Evolutionary conservation across 2,329 filamentous ascomycete genomes (phyloP).

Genomic region (Fonsecaea monophora): DNA sequence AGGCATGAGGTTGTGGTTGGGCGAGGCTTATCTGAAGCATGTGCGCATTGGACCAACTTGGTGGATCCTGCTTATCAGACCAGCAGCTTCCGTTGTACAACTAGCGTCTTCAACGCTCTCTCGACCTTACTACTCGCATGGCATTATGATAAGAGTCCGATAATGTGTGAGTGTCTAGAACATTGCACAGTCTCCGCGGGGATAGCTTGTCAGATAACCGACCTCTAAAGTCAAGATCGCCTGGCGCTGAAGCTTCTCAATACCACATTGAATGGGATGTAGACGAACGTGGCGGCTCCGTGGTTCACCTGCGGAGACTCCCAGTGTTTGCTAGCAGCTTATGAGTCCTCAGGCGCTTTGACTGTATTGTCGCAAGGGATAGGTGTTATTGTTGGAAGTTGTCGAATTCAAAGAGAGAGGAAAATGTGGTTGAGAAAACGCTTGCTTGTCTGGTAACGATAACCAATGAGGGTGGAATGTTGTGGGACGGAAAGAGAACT

Average conservation of each 20-base stretch:
- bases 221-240: slow-evolving; percentile 17
- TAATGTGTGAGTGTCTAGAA: slow-evolving; percentile 8
- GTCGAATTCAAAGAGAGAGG: not conserved
- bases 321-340: not conserved
- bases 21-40: slow-evolving; percentile 31
- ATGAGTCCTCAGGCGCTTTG: not conserved
- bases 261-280: not conserved
- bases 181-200: slow-evolving; percentile 28
- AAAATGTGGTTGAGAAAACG: not conserved
- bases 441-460: not conserved
- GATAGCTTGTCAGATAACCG: slow-evolving; percentile 18
- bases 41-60: slow-evolving; percentile 12
- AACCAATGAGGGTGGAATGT: not conserved
- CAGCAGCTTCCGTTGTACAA: slow-evolving; percentile 1
- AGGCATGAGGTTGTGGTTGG: slow-evolving; percentile 27
- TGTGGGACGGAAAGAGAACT: not conserved
- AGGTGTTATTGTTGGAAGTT: not conserved
- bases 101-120: not conserved
- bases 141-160: slow-evolving; percentile 20
- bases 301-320: not conserved
- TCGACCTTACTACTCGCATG: slow-evolving; percentile 3
- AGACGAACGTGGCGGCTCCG: not conserved
- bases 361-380: not conserved
- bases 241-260: not conserved
- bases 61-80: slow-evolving; percentile 33